Base-by-base conservation (phyloP, 306 rosid species). In the Glycine soja region DNA sequence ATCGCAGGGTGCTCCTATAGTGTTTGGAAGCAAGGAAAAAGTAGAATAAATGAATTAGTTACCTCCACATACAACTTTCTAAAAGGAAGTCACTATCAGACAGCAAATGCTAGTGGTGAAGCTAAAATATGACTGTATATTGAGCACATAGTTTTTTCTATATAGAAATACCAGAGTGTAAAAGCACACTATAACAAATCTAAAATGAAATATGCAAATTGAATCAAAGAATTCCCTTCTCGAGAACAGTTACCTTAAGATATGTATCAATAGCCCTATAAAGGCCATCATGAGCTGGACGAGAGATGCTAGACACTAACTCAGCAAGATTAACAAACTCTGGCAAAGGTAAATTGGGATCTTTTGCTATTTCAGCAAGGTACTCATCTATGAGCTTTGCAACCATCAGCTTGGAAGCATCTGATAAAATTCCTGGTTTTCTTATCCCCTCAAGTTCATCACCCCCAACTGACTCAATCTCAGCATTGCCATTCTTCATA, bases 401-500 rank as follows among this genome's bases (percentile, higher is more conserved):
- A 72, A 93, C 98, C 98, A 96, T 93, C 74, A 96, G 83, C 91
- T 93, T 93, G 57, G 97, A 87, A 80, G 99, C 99, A 82, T 90
- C 98, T 0, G 97, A 93, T 80, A 96, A 87, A 80, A 96, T 92
- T 69, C 97, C 93, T 2, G 90, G 83, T 75, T 85, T 89, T 76
- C 89, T 80, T 61, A 78, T 64, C 80, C 68, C 95, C 75, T 72
- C 91, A 51, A 82, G 52, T 79, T 88, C 86, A 64, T 89, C 85
- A 16, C 78, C 88, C 19, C 62, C 97, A n/a, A 81, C 54, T 14
- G 81, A 81, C 84, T 93, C 91, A 34, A 90, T 90, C 87, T 88
- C 97, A 32, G 87, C 15, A 79, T 65, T 87, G 59, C 75, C 87
- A 86, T 90, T 91, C 79, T 88, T 91, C 85, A 69, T 87, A 1